Evolutionary conservation across 352 stramenopile species (phyloP).

Genomic region (Pythium grandisporangium): DNA sequence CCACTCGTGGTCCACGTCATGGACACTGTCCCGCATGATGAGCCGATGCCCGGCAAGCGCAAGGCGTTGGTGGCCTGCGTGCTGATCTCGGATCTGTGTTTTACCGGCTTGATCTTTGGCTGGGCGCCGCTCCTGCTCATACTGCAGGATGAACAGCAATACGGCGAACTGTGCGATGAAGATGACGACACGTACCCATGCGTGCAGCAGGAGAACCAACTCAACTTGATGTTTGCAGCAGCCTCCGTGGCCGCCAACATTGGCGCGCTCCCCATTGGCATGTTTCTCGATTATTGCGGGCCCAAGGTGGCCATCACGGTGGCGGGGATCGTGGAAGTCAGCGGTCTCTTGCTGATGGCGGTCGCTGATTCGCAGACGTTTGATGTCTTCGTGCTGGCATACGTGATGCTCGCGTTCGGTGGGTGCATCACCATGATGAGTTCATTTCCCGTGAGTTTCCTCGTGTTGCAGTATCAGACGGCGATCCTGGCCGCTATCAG

Average conservation of each 20-base stretch:
- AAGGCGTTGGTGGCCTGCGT: constrained; percentile 48
- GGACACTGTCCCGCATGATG: too few relatives aligned
- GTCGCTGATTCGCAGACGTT: constrained; percentile 60
- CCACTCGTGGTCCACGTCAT: too few relatives aligned
- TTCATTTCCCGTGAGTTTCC: constrained; percentile 65
- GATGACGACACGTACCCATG: constrained; percentile 16
- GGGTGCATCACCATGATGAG: constrained; percentile 79
- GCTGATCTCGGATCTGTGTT: constrained; percentile 55
- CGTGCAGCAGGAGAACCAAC: constrained; percentile 51
- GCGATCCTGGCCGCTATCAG: constrained; percentile 71
- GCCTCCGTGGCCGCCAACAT: constrained; percentile 65
- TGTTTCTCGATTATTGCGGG: constrained; percentile 56
- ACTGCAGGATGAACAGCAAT: constrained; percentile 70
- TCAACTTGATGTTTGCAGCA: constrained; percentile 74
- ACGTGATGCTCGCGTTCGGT: constrained; percentile 57
- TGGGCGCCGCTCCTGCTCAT: constrained; percentile 75
- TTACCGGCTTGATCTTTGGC: constrained; percentile 72
- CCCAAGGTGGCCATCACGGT: constrained; percentile 37
- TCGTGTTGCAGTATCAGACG: constrained; percentile 64
- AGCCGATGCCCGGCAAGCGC: constrained; percentile 26
- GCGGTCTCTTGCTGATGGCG: constrained; percentile 47
- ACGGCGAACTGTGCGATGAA: constrained; percentile 43
- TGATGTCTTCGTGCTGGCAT: constrained; percentile 65
- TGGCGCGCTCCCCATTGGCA: constrained; percentile 53
- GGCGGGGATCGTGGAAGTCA: constrained; percentile 51